phyloP scores from a whole-genome alignment of 495 filamentous ascomycete species.

The Penicillium atrosanguineum region DNA sequence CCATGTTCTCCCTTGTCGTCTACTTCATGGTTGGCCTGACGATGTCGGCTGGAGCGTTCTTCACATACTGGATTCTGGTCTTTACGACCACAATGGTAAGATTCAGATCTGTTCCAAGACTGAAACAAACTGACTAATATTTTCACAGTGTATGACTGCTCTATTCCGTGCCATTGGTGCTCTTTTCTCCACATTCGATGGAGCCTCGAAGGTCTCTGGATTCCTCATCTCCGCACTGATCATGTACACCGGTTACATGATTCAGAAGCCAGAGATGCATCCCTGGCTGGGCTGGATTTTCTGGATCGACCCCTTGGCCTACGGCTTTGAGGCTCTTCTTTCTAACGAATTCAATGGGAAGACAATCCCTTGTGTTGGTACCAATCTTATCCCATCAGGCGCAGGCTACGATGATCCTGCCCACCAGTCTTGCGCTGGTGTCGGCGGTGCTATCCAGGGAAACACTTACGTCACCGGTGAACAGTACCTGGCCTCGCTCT shows the following conservation, averaged over 20 bases:
- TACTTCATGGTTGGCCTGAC: conserved; percentile 69
- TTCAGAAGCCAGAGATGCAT: conserved; percentile 65
- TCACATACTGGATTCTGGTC: conserved; percentile 51
- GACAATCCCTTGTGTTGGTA: conserved; percentile 45
- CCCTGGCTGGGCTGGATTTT: conserved; percentile 77
- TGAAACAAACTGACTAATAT: not conserved
- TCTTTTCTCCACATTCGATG: conserved; percentile 49
- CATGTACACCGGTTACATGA: conserved; percentile 60
- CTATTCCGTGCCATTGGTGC: conserved; percentile 52
- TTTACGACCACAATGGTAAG: conserved; percentile 36
- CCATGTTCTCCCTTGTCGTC: conserved; percentile 64
- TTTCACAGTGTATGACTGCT: conserved; percentile 42
- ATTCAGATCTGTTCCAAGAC: not conserved
- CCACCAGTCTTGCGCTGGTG: conserved; percentile 51
- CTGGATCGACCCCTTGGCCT: conserved; percentile 70
- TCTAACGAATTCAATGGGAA: conserved; percentile 63
- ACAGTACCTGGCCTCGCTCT: conserved; percentile 47
- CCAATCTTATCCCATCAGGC: conserved; percentile 44
- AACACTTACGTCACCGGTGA: conserved; percentile 42
- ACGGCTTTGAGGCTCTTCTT: conserved; percentile 67
- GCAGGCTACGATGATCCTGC: conserved; percentile 28
- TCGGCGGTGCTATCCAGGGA: conserved; percentile 47
- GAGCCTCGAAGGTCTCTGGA: conserved; percentile 55
- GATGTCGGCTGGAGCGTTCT: conserved; percentile 48
- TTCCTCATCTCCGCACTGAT: conserved; percentile 40